Percentiles rank a stretch among this genome's conserved stretches.
Evolutionary conservation across 345 rosid genomes (phyloP).

Genomic region (Camelina neglecta): DNA sequence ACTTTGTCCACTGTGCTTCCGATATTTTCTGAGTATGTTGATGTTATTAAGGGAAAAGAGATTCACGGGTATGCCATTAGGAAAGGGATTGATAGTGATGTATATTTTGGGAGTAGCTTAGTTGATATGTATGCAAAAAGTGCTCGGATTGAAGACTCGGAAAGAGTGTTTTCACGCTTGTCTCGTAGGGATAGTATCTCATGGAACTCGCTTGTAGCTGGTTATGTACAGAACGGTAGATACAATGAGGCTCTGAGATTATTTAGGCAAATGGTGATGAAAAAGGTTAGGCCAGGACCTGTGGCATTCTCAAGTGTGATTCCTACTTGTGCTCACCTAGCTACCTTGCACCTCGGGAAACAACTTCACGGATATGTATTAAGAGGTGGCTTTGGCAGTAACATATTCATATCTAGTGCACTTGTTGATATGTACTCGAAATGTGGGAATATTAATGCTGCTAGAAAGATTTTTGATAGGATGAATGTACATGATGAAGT

Average conservation of each 20-base stretch:
- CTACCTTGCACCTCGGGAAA: slow-evolving; percentile 71
- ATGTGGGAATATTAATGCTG: slow-evolving; percentile 74
- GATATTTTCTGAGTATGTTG: slow-evolving; percentile 65
- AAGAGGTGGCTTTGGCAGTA: slow-evolving; percentile 57
- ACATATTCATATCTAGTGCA: slow-evolving; percentile 73
- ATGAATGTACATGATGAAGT: slow-evolving; percentile 75
- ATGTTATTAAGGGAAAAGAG: slow-evolving; percentile 73
- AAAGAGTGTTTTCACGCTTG: slow-evolving; percentile 51
- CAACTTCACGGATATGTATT: slow-evolving; percentile 79
- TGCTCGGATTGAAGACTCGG: slow-evolving; percentile 55
- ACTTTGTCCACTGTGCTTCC: slow-evolving; percentile 86
- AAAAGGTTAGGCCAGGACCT: slow-evolving; percentile 59
- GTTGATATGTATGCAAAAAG: slow-evolving; percentile 89
- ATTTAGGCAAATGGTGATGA: slow-evolving; percentile 66
- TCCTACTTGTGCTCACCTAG: slow-evolving; percentile 85
- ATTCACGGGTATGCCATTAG: slow-evolving; percentile 78
- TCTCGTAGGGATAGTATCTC: slow-evolving; percentile 63
- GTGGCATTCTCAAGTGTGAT: slow-evolving; percentile 77
- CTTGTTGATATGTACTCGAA: slow-evolving; percentile 93
- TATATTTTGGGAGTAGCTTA: slow-evolving; percentile 70
- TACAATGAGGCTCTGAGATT: slow-evolving; percentile 66
- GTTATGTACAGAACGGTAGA: slow-evolving; percentile 72
- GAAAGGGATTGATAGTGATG: slow-evolving; percentile 57
- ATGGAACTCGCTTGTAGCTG: slow-evolving; percentile 81
- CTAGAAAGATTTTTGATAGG: slow-evolving; percentile 62